Base-by-base conservation (phyloP, 2,329 filamentous ascomycete species). In the Juglanconis oblonga region DNA sequence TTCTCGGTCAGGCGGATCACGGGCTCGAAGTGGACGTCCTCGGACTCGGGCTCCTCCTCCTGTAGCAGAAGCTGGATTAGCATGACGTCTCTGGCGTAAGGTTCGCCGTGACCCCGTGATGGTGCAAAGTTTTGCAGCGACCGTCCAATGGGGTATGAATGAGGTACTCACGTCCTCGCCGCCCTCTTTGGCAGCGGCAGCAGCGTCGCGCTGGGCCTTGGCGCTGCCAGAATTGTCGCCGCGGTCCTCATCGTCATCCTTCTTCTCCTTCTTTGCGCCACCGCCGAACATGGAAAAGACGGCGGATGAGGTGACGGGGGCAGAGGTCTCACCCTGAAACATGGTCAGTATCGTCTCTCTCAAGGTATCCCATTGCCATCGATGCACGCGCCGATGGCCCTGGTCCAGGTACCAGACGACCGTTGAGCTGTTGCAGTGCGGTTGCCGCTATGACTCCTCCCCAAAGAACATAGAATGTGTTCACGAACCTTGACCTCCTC, bases 231-330 rank as follows among this genome's bases (percentile, higher is more conserved):
- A 96, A 74, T 87, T 91, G 75, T 97, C 93, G 67, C 92, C 89
- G 66, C 87, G 88, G 68, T 90, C 92, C 72, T 91, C 90, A 36
- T 90, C 81, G 62, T 91, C 89, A 64, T 87, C 87, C 84, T 95
- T 96, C 84, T 92, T 93, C 81, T 95, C 91, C 83, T 97, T 98
- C 87, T 96, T 96, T 63, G 91, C 91, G 64, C 95, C 95, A 65
- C 95, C 95, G 69, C 95, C 95, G 73, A 99, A 99, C 95, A 99
- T 98, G 77, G 91, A 94, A 82, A 98, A 98, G 66, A 98, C 91
- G 68, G 85, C 82, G 8, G 85, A 85, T 17, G 81, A 81, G 64
- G 80, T 85, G 58, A 83, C 78, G 59, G 80, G 75, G 71, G 55
- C 55, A 24, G 47, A 17, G 24, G 33, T 14, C 47, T 51, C 32